Conservation (phyloP, 805 yeast genomes). For the Metschnikowia koreensis region DNA sequence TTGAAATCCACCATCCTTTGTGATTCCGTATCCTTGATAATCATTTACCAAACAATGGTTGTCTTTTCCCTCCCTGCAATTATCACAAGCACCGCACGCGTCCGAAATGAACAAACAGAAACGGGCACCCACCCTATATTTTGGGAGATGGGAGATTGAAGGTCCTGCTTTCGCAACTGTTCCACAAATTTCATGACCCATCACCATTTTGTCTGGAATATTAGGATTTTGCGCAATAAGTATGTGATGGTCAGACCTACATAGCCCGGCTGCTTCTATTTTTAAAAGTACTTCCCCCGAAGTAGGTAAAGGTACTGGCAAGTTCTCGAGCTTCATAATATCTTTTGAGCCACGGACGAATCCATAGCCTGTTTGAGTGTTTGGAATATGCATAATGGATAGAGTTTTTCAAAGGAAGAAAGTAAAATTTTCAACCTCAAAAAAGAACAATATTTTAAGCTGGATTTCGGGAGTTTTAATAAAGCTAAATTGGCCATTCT, state of each 20-base stretch:
- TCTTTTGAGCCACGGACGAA: constrained; percentile 25
- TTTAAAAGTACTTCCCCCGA: constrained; percentile 32
- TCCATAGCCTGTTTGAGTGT: constrained; percentile 34
- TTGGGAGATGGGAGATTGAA: constrained; percentile 20
- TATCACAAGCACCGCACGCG: constrained; percentile 35
- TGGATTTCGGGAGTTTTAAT: background rate
- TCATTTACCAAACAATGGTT: constrained; percentile 24
- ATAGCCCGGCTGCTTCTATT: constrained; percentile 44
- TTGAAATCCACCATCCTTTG: constrained; percentile 42
- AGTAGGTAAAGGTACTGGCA: constrained; percentile 33
- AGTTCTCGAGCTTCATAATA: constrained; percentile 26
- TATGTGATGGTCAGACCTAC: constrained; percentile 44
- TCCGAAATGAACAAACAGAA: constrained; percentile 28
- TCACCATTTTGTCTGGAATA: constrained; percentile 32
- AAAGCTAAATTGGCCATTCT: background rate
- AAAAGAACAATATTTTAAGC: background rate
- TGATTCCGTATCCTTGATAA: constrained; percentile 33
- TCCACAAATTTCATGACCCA: constrained; percentile 49
- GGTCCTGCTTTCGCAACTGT: constrained; percentile 32
- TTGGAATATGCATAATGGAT: constrained; percentile 22
- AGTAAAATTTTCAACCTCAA: background rate
- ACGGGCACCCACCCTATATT: constrained; percentile 31
- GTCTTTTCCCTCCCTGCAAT: constrained; percentile 37
- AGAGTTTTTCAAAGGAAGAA: background rate
- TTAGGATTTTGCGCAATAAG: constrained; percentile 18